phyloP scores from a whole-genome alignment of 169 alveolate genomes.

The Sarcocystis neurona region DNA sequence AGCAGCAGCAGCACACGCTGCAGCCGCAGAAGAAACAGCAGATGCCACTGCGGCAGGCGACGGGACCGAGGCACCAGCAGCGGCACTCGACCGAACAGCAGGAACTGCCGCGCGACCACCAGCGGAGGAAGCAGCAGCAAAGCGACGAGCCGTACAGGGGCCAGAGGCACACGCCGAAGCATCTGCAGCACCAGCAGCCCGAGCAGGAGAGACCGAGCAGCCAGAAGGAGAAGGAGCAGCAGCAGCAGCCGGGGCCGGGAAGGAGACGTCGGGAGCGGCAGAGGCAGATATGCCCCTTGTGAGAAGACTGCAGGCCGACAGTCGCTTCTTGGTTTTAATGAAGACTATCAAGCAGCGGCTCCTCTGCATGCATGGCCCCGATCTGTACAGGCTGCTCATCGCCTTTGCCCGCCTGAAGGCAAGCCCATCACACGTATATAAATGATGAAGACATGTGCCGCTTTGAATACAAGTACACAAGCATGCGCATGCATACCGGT shows the following conservation, averaged over 20 bases:
- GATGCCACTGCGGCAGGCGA: neutral
- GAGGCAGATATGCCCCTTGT: too few species aligned
- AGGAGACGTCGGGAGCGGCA: too few species aligned
- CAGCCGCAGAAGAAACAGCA: neutral
- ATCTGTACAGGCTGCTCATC: neutral
- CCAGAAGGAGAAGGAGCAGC: neutral
- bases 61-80: neutral
- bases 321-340: neutral
- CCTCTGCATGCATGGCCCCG: neutral
- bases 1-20: neutral
- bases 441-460: too few species aligned
- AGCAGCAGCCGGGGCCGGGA: neutral
- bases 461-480: too few species aligned
- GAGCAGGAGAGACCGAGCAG: neutral
- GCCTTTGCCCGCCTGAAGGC: conserved; percentile 24
- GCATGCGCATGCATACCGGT: too few species aligned
- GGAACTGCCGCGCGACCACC: too few species aligned
- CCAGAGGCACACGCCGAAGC: neutral
- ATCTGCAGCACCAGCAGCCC: neutral
- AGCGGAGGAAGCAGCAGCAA: neutral
- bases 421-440: too few species aligned
- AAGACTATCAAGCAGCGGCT: neutral
- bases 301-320: too few species aligned
- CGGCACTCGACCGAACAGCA: too few species aligned
- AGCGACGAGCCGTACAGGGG: neutral